A percentile compares a stretch with the other conserved stretches of the same genome.
phyloP scores from a whole-genome alignment of 208 protist genomes.

The Leishmania lainsoni region DNA sequence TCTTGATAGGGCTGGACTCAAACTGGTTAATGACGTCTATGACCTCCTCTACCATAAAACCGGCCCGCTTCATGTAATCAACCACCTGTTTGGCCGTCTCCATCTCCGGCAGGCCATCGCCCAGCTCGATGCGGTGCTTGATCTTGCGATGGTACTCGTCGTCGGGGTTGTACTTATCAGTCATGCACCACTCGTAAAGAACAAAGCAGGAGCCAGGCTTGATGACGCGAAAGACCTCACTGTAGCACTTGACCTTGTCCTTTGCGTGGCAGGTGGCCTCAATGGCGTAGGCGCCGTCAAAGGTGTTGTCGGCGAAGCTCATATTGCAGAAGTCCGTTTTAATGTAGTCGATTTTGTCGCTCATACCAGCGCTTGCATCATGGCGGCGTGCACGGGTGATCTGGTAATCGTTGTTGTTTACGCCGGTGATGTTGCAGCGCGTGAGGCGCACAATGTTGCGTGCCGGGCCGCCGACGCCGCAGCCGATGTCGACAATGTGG shows the following conservation, averaged over 20 bases:
- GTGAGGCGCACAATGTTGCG: slow-evolving; percentile 95
- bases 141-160: slow-evolving; percentile 90
- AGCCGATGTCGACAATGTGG: slow-evolving; percentile 93
- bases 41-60: slow-evolving; percentile 91
- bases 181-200: slow-evolving; percentile 96
- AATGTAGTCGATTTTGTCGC: slow-evolving; percentile 77
- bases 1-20: slow-evolving; percentile 71
- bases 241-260: slow-evolving; percentile 92
- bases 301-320: slow-evolving; percentile 85
- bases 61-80: slow-evolving; percentile 87
- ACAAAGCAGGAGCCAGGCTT: slow-evolving; percentile 94
- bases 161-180: slow-evolving; percentile 92
- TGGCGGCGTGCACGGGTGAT: slow-evolving; percentile 87
- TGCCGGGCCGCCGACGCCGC: slow-evolving; percentile 96
- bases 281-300: slow-evolving; percentile 95
- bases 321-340: slow-evolving; percentile 96
- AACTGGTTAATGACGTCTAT: slow-evolving; percentile 73
- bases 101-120: slow-evolving; percentile 94
- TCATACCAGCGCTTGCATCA: slow-evolving; percentile 69
- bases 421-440: slow-evolving; percentile 92
- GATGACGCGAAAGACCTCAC: slow-evolving; percentile 94
- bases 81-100: slow-evolving; percentile 74
- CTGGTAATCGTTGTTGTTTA: slow-evolving; percentile 99
- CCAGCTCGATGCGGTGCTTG: slow-evolving; percentile 95
- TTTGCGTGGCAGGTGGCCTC: slow-evolving; percentile 98